Evolutionary conservation across 108 stramenopile species (phyloP), one percentile per base, ranked within the genome.

Genomic region (Cyclotella kingstonii): DNA sequence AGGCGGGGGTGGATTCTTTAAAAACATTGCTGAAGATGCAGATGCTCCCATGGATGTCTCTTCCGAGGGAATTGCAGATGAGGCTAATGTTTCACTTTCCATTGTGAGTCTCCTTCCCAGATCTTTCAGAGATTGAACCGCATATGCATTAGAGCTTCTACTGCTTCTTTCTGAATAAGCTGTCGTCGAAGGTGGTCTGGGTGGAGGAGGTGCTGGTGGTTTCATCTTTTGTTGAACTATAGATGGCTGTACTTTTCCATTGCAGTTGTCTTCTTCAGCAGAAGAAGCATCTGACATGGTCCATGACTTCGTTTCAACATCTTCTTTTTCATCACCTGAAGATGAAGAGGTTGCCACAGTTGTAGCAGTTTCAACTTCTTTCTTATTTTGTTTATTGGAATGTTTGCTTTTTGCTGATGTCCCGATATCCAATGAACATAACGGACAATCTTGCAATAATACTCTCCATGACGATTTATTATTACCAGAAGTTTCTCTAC

Each of bases 261-360:
- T 33, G 14, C 26, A 15, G 10, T 49, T 38, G 21, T 63, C 63
- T 10, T 44, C 53, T 4, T 67, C 66, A 14, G 35, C 21, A 11
- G 39, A 23, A 10, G 57, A 68, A 1, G 49, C 67, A 59, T 68
- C 67, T 3, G 57, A 59, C 30, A 52, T 10, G 29, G 67, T 51
- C 55, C 49, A 68, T 26, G 50, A 46, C 33, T 46, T 60, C 17
- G 12, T 28, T 9, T 42, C 31, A 5, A 28, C 41, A 8, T 42
- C 59, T 60, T 60, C 59, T 9, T 42, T 23, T 9, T 42, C 41
- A 8, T 42, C 59, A 46, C 47, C 59, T 22, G 35, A 36, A 0
- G 36, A 8, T 3, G 59, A 27, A 18, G 59, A 27, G 5, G 59
- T 60, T 4, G 59, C 36, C 22, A 22, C 43, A n/a, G 59, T 60